These are phyloP conservation scores for Neonectria magnoliae DNA, from an alignment of 2,329 filamentous ascomycete genomes.

Conservation along the genomic window DNA sequence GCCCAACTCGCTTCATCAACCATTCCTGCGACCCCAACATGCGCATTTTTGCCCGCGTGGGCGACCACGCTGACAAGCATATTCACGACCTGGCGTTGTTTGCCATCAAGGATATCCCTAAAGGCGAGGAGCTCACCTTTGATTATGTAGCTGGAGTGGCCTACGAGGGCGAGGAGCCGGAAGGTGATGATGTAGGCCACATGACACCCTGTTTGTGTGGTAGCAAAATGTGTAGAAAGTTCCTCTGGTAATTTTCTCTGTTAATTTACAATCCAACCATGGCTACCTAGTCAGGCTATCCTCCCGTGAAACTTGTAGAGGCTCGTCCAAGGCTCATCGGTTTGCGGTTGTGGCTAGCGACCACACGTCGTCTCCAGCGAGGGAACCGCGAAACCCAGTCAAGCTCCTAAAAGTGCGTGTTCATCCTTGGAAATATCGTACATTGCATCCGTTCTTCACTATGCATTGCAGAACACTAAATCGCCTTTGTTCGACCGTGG, in stretches of 20 bases:
- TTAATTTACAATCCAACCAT: background rate
- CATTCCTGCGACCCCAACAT: conserved; percentile 84
- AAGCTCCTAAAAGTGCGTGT: background rate
- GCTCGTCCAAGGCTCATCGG: background rate
- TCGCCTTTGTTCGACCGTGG: background rate
- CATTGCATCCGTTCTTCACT: background rate
- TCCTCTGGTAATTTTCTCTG: conserved; percentile 65
- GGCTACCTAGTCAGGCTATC: background rate
- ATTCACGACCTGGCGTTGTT: conserved; percentile 84
- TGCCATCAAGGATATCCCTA: conserved; percentile 71
- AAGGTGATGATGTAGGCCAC: conserved; percentile 55
- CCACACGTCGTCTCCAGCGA: background rate
- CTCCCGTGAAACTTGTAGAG: background rate
- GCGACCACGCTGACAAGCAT: conserved; percentile 77
- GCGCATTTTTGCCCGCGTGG: conserved; percentile 81
- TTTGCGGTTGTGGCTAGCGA: background rate
- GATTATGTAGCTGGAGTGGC: conserved; percentile 78
- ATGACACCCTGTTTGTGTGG: conserved; percentile 72
- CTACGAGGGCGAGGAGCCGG: conserved; percentile 55
- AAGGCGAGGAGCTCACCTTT: conserved; percentile 78
- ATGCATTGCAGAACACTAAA: background rate
- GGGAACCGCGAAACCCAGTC: too few species aligned
- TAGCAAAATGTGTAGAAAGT: conserved; percentile 73
- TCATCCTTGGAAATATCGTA: background rate
- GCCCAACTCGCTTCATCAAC: conserved; percentile 84